Evolutionary conservation across 345 rosid genomes (phyloP).

Genomic region (Salix brachista): DNA sequence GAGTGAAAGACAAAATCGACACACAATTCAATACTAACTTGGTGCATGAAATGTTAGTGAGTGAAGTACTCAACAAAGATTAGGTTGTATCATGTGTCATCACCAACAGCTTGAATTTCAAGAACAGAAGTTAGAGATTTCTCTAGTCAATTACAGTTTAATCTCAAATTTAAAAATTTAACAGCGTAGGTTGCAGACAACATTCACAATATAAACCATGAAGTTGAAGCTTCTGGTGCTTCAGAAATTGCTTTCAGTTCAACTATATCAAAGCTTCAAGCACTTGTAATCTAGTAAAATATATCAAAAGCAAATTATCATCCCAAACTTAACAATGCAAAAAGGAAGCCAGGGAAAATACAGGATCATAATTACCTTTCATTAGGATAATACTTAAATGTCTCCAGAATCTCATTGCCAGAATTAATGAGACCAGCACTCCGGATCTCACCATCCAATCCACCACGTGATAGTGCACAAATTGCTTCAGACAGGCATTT

Average conservation of each 20-base stretch:
- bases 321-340: neutral
- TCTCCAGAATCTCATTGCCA: slow-evolving; percentile 81
- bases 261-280: neutral
- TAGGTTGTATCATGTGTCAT: neutral
- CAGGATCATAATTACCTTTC: slow-evolving; percentile 47
- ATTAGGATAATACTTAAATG: slow-evolving; percentile 80
- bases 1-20: neutral
- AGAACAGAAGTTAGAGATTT: neutral
- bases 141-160: neutral
- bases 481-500: slow-evolving; percentile 90
- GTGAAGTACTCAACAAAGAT: neutral
- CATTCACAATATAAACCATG: neutral
- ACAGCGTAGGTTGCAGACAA: neutral
- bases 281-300: neutral
- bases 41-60: neutral
- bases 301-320: neutral
- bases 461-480: slow-evolving; percentile 77
- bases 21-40: neutral
- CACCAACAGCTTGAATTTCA: neutral
- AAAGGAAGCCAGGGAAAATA: neutral
- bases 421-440: slow-evolving; percentile 83
- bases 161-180: neutral
- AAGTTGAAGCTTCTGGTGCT: neutral
- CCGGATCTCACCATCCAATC: slow-evolving; percentile 86
- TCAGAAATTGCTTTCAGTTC: neutral